Conservation (phyloP, 2,329 filamentous ascomycete genomes). For the Cryphonectria nitschkei region DNA sequence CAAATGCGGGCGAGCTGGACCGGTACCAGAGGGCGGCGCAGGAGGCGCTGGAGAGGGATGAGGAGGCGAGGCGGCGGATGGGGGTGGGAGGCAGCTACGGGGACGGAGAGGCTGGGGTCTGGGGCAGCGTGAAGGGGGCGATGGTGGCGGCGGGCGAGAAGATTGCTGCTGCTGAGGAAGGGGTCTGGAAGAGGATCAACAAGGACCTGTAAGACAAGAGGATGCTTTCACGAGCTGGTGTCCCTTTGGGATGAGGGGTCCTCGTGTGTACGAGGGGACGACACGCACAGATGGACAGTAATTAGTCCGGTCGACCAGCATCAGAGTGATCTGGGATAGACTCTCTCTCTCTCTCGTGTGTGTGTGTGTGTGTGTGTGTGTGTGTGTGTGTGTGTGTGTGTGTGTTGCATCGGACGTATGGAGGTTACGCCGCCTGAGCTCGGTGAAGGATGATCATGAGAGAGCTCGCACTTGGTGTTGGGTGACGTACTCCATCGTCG, state of each 20-base stretch:
- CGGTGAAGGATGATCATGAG: not conserved
- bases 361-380: not conserved
- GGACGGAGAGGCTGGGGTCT: constrained; percentile 50
- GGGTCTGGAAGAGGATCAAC: constrained; percentile 67
- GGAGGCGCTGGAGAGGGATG: constrained; percentile 38
- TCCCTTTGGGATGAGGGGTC: not conserved
- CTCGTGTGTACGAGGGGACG: not conserved
- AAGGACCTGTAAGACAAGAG: constrained; percentile 47
- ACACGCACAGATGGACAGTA: not conserved
- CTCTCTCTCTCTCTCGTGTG: not conserved
- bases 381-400: not conserved
- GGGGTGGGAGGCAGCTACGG: constrained; percentile 26
- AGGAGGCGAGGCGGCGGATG: constrained; percentile 35
- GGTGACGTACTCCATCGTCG: constrained; percentile 5
- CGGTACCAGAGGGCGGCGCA: constrained; percentile 51
- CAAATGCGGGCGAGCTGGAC: constrained; percentile 55
- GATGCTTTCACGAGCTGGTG: not conserved
- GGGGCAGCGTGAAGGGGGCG: constrained; percentile 62
- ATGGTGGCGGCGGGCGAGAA: constrained; percentile 60
- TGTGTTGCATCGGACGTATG: constrained; percentile 1
- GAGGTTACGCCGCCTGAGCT: not conserved
- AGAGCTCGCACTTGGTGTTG: not conserved
- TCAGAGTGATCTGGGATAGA: not conserved
- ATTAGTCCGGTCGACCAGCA: not conserved
- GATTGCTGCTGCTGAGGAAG: constrained; percentile 60